These are phyloP conservation scores for Beta corolliflora DNA, from an alignment of 179 eudicot genomes.

Conservation along the genomic window DNA sequence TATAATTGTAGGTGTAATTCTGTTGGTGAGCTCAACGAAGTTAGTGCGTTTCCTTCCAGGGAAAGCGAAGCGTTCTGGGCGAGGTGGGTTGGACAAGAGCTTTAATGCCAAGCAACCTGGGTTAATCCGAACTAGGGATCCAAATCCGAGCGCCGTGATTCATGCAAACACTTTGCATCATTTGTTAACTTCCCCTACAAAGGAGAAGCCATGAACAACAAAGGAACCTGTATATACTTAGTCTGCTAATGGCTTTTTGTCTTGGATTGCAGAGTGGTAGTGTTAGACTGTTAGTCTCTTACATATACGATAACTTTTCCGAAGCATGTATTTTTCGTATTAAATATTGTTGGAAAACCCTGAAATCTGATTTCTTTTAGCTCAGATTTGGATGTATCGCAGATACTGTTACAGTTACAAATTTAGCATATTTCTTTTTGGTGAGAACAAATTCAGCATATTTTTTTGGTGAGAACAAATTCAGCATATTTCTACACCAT, in stretches of 20 bases:
- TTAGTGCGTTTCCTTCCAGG: conserved; percentile 52
- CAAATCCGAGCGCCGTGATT: conserved; percentile 68
- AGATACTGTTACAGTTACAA: not conserved
- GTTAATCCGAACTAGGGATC: conserved; percentile 48
- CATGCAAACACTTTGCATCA: conserved; percentile 78
- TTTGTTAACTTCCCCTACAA: conserved; percentile 53
- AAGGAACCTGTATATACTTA: conserved; percentile 23
- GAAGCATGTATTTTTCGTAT: not conserved
- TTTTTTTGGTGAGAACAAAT: not conserved
- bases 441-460: too few species aligned
- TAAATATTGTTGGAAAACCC: not conserved
- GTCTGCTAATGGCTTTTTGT: conserved; percentile 5
- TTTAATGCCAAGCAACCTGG: conserved; percentile 46
- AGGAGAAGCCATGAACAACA: conserved; percentile 55
- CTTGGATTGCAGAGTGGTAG: too few species aligned
- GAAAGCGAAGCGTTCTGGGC: conserved; percentile 40
- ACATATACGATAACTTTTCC: not conserved
- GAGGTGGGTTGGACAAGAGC: conserved; percentile 44
- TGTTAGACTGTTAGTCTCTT: conserved; percentile 14
- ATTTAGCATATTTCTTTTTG: too few species aligned
- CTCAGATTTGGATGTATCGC: not conserved
- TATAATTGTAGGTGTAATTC: conserved; percentile 63
- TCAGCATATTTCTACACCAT: not conserved
- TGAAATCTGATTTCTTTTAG: not conserved
- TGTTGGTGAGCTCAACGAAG: conserved; percentile 68